Conservation (phyloP, 75 land plant genomes). For the Selaginella moellendorffii region DNA sequence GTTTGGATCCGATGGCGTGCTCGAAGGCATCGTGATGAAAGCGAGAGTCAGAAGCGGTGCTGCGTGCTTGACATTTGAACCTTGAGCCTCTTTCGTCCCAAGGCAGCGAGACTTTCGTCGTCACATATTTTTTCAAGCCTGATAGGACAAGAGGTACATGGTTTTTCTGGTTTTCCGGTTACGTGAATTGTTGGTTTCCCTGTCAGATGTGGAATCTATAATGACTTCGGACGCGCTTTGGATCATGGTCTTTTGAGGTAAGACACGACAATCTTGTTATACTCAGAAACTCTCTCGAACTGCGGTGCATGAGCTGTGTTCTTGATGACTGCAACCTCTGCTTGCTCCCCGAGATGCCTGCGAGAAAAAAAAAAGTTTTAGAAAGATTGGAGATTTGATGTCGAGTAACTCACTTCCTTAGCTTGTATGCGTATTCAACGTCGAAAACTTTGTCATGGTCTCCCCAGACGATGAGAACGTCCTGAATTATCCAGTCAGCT, state of each 20-base stretch:
- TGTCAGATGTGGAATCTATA: no score
- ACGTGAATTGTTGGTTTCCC: no score
- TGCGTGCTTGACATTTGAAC: slow-evolving; percentile 19
- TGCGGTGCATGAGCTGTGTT: slow-evolving; percentile 4
- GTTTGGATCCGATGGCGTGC: slow-evolving; percentile 54
- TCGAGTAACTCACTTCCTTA: slow-evolving; percentile 4
- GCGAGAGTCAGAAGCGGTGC: slow-evolving; percentile 22
- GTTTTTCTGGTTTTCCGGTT: no score
- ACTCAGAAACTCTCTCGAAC: background rate
- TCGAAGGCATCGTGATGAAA: slow-evolving; percentile 57
- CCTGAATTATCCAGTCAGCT: slow-evolving; percentile 14
- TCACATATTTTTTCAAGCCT: no score
- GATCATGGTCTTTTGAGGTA: background rate
- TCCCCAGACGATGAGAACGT: slow-evolving; percentile 19
- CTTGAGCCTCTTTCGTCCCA: slow-evolving; percentile 13
- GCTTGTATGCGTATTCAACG: slow-evolving; percentile 9
- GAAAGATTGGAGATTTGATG: background rate
- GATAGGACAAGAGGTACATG: no score
- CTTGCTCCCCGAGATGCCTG: slow-evolving; percentile 5
- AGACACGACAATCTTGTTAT: background rate
- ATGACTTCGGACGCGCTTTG: no score
- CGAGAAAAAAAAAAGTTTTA: background rate
- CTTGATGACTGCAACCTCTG: background rate
- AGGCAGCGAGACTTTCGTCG: no score
- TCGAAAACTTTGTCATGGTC: slow-evolving; percentile 15